Percentiles rank a stretch among this genome's conserved stretches.
Evolutionary conservation across 2,329 filamentous ascomycete species (phyloP).

Genomic region (Ilyonectria robusta): DNA sequence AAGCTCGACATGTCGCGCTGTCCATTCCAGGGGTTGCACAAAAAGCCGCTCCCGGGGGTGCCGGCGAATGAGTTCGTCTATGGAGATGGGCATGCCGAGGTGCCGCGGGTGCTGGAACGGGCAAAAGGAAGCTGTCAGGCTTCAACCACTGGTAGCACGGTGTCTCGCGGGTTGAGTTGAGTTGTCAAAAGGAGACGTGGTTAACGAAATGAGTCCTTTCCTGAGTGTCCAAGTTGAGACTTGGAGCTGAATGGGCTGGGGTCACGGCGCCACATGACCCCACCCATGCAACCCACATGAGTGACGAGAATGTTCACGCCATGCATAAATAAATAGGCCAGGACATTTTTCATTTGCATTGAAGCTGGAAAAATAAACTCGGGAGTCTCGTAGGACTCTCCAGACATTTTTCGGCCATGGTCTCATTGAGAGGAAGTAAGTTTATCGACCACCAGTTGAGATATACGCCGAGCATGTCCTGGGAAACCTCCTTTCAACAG

Average conservation of each 20-base stretch:
- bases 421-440: background rate
- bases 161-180: background rate
- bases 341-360: background rate
- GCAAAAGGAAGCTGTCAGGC: background rate
- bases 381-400: background rate
- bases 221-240: background rate
- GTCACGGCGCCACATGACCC: background rate
- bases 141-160: background rate
- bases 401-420: background rate
- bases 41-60: constrained; percentile 44
- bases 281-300: background rate
- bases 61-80: constrained; percentile 41
- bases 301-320: background rate
- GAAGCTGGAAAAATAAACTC: background rate
- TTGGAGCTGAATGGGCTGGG: background rate
- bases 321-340: background rate
- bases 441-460: background rate
- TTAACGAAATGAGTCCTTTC: background rate
- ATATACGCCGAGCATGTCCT: too few species aligned
- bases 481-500: too few species aligned
- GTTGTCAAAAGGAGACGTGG: background rate
- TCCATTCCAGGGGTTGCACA: constrained; percentile 45
- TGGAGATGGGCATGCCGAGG: background rate
- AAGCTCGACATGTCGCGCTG: constrained; percentile 36
- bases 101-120: background rate